Base-by-base conservation (phyloP, 2,329 filamentous ascomycete genomes). In the Hyphodiscus sp. region DNA sequence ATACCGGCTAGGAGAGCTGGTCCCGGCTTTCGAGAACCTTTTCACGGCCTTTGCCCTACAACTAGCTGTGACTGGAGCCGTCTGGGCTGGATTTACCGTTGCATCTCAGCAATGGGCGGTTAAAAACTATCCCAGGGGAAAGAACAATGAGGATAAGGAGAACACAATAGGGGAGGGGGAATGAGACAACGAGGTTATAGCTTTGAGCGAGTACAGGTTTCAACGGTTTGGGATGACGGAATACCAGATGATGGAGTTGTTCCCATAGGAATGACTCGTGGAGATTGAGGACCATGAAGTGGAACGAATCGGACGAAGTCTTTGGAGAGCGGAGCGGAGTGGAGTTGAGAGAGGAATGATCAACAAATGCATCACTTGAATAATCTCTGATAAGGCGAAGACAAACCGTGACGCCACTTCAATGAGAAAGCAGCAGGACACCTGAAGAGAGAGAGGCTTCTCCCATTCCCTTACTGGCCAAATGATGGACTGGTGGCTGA, bases 31-130 rank as follows among this genome's bases (percentile, higher is more conserved):
- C 15, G 38, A 47, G 2, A 67, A 65, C 42, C 47, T 68, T 16
- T 20, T 65, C 11, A 49, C 54, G 10, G 56, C 58, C 1, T 58
- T 63, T 44, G 49, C 58, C 13, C 49, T 65, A 23, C 66, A 68
- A 47, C 42, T 65, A 2, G 51, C 54, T 5, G 33, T 38, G 2
- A 38, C 33, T 13, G 33, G 33, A n/a, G 16, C 13, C 2, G 33
- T 38, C 16, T 38, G 33, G 33, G 33, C 33, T 20, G 61, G 60
- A 10, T 63, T 63, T 41, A 64, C 63, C 2, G 50, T 62, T 13
- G 56, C 50, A 2, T 57, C 58, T 8, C 60, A 65, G 29, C 47
- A 33, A 38, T 52, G 53, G 59, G 47, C 53, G 13, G 26, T 26
- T 20, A 48, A 45, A 20, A 56, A 49, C 19, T 38, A 38, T n/a